A percentile compares a stretch with the other conserved stretches of the same genome.
phyloP scores from a whole-genome alignment of 352 stramenopile genomes.

The Phytophthora melonis region DNA sequence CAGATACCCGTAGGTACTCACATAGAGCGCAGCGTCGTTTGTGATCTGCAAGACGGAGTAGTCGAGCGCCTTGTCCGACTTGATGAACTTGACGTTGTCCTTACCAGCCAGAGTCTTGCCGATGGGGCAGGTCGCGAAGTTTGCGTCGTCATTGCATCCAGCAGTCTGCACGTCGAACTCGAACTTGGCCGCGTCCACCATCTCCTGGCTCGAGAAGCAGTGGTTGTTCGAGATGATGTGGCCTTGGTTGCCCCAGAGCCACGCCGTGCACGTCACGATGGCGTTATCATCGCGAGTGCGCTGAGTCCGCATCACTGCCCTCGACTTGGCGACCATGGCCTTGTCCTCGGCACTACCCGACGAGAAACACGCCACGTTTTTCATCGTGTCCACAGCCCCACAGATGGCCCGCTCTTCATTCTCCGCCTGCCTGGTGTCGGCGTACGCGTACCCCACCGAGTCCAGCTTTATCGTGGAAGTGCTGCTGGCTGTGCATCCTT shows the following conservation, averaged over 20 bases:
- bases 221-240: constrained; percentile 80
- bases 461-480: constrained; percentile 42
- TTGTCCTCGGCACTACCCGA: constrained; percentile 40
- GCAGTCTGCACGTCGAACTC: constrained; percentile 72
- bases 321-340: constrained; percentile 50
- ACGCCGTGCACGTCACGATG: constrained; percentile 53
- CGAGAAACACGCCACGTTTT: constrained; percentile 60
- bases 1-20: constrained; percentile 67
- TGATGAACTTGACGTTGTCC: constrained; percentile 63
- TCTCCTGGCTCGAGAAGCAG: constrained; percentile 51
- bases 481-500: constrained; percentile 28
- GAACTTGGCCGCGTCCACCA: constrained; percentile 53
- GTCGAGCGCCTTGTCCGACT: constrained; percentile 59
- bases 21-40: constrained; percentile 38
- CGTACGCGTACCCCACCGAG: constrained; percentile 49
- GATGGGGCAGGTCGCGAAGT: constrained; percentile 51
- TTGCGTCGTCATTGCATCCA: constrained; percentile 55
- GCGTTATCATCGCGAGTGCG: constrained; percentile 54
- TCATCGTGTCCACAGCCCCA: constrained; percentile 62
- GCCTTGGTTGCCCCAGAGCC: constrained; percentile 68
- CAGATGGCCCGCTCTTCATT: constrained; percentile 61
- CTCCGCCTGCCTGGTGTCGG: constrained; percentile 43
- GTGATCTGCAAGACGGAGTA: constrained; percentile 67
- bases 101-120: constrained; percentile 49
- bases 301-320: constrained; percentile 60